Percentiles rank a stretch among this genome's conserved stretches.
Conservation (phyloP, 495 filamentous ascomycete species). For the Penicillium canariense region DNA sequence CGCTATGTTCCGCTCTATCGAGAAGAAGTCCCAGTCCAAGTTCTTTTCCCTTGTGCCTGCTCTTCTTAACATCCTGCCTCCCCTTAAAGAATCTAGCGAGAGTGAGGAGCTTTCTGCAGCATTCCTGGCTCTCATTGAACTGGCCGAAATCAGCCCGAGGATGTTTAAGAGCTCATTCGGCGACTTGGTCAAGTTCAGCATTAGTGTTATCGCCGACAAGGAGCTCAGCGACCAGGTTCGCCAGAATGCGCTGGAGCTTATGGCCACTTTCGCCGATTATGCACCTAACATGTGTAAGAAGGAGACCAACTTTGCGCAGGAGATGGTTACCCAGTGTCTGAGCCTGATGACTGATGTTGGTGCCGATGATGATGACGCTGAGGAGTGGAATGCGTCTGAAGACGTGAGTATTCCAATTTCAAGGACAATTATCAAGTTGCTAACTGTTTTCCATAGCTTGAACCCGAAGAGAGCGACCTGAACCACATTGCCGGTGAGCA, state of each 20-base stretch:
- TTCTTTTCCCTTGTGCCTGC: conserved; percentile 84
- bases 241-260: conserved; percentile 93
- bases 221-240: conserved; percentile 84
- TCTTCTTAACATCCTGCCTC: conserved; percentile 87
- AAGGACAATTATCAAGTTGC: conserved; percentile 2
- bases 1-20: conserved; percentile 86
- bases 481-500: conserved; percentile 99
- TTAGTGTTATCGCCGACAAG: conserved; percentile 92
- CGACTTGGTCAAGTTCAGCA: conserved; percentile 85
- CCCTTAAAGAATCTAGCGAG: conserved; percentile 85
- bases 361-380: conserved; percentile 88
- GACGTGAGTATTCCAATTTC: conserved; percentile 63
- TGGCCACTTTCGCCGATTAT: conserved; percentile 98
- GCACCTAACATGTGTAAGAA: conserved; percentile 91
- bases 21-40: conserved; percentile 80
- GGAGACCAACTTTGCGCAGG: conserved; percentile 79
- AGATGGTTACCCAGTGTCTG: conserved; percentile 98
- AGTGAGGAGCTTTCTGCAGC: conserved; percentile 87
- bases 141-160: conserved; percentile 85
- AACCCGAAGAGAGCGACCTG: conserved; percentile 91
- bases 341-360: conserved; percentile 99
- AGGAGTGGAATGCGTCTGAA: conserved; percentile 89
- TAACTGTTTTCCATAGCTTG: conserved; percentile 55
- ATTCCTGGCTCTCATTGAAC: conserved; percentile 84
- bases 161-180: conserved; percentile 96